Percentiles rank a stretch among this genome's conserved stretches.
Conservation (phyloP, 2,329 filamentous ascomycete genomes). For the Claviceps sp. region DNA sequence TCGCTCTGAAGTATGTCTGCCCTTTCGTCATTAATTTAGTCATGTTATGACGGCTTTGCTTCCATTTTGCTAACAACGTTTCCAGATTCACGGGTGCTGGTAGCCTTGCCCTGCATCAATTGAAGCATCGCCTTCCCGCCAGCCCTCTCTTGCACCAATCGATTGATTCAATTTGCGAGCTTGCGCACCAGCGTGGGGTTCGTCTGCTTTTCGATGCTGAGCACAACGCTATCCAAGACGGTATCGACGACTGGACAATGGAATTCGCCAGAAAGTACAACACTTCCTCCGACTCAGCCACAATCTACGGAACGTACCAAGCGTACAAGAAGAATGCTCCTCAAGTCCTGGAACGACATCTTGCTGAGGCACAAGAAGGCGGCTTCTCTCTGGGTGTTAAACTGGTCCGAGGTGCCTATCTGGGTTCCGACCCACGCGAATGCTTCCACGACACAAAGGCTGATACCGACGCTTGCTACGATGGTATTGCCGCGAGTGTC, state of each 20-base stretch:
- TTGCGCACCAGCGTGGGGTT: slow-evolving; percentile 55
- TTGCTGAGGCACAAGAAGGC: slow-evolving; percentile 42
- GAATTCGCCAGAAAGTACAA: slow-evolving; percentile 70
- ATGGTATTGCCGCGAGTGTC: slow-evolving; percentile 54
- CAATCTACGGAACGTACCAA: slow-evolving; percentile 73
- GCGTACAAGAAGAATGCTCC: slow-evolving; percentile 58
- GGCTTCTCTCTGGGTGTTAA: slow-evolving; percentile 60
- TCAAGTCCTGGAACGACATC: slow-evolving; percentile 42
- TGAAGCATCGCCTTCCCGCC: slow-evolving; percentile 50
- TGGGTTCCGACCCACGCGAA: slow-evolving; percentile 54
- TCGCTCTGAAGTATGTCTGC: slow-evolving; percentile 44
- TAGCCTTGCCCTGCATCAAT: slow-evolving; percentile 51
- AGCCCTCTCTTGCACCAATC: slow-evolving; percentile 51
- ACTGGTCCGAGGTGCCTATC: slow-evolving; percentile 62
- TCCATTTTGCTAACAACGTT: not conserved
- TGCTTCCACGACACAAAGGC: slow-evolving; percentile 60
- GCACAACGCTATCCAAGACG: slow-evolving; percentile 63
- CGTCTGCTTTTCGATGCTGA: slow-evolving; percentile 77
- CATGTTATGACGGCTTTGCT: too few relatives aligned
- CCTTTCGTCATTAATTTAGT: not conserved
- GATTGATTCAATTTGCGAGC: slow-evolving; percentile 61
- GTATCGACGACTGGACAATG: slow-evolving; percentile 71
- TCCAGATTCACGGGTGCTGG: slow-evolving; percentile 69
- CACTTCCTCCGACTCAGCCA: slow-evolving; percentile 44
- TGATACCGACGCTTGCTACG: slow-evolving; percentile 59